A percentile compares a stretch with the other conserved stretches of the same genome.
Evolutionary conservation across 192 early-diverging fungal species (phyloP).

Genomic region (Thamnidium elegans): DNA sequence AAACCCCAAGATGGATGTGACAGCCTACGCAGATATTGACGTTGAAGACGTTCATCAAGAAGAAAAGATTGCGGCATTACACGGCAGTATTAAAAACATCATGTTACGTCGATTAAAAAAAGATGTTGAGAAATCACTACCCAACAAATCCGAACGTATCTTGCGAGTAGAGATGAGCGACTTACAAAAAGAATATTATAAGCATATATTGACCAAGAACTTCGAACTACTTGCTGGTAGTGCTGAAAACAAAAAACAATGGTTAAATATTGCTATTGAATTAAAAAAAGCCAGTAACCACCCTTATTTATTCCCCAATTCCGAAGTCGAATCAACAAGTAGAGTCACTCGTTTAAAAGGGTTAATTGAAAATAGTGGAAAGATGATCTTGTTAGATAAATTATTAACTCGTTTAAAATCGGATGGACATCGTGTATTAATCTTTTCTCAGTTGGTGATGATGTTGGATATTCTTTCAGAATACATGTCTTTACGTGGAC

Average conservation of each 20-base stretch:
- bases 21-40: conserved; percentile 76
- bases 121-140: conserved; percentile 96
- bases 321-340: conserved; percentile 55
- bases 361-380: conserved; percentile 89
- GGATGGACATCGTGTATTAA: conserved; percentile 93
- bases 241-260: conserved; percentile 61
- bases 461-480: conserved; percentile 97
- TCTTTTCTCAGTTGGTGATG: conserved; percentile 97
- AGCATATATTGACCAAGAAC: conserved; percentile 92
- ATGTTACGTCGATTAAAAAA: conserved; percentile 97
- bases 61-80: conserved; percentile 82
- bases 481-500: conserved; percentile 84
- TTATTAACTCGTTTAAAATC: conserved; percentile 84
- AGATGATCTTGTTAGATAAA: conserved; percentile 98
- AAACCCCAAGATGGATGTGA: conserved; percentile 85
- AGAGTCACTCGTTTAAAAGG: conserved; percentile 79
- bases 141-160: conserved; percentile 94
- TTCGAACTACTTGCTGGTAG: conserved; percentile 74
- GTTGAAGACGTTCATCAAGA: conserved; percentile 69
- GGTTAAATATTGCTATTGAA: conserved; percentile 95
- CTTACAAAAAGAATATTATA: conserved; percentile 91
- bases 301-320: conserved; percentile 85
- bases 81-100: conserved; percentile 77
- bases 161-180: conserved; percentile 89
- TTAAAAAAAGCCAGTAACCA: conserved; percentile 98